Conservation (phyloP, 176 grass and related monocot genomes). For the Juncus inflexus region DNA sequence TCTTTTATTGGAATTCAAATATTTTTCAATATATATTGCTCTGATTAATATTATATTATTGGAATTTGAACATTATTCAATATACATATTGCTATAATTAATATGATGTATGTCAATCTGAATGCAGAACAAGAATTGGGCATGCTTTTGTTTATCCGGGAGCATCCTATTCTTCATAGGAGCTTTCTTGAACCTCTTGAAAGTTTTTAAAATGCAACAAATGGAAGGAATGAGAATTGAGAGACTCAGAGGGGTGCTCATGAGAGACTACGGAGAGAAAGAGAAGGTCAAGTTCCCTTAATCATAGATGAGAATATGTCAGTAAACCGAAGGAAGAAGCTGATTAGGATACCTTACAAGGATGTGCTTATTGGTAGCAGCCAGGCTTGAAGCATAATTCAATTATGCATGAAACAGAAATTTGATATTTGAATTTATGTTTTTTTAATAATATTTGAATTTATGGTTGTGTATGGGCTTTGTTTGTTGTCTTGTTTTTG, state of each 20-base stretch:
- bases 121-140: slow-evolving; percentile 56
- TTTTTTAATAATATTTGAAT: neutral
- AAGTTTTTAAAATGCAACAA: slow-evolving; percentile 92
- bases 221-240: slow-evolving; percentile 56
- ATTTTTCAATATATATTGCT: no score
- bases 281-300: slow-evolving; percentile 71
- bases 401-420: no score
- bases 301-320: slow-evolving; percentile 47
- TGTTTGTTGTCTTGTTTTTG: neutral
- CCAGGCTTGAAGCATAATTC: slow-evolving; percentile 21
- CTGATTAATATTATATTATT: no score
- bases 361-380: slow-evolving; percentile 54
- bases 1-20: no score
- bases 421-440: neutral
- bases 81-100: no score
- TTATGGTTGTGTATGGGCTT: neutral
- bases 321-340: slow-evolving; percentile 4
- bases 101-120: neutral
- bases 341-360: slow-evolving; percentile 35
- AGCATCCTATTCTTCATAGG: slow-evolving; percentile 59
- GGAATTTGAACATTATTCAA: no score
- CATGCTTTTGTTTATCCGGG: slow-evolving; percentile 48
- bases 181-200: slow-evolving; percentile 61
- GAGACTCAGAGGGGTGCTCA: slow-evolving; percentile 67
- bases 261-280: slow-evolving; percentile 44